Percentiles rank a stretch among this genome's conserved stretches.
phyloP scores from a whole-genome alignment of 352 stramenopile species.

The Saprolegnia parasitica region DNA sequence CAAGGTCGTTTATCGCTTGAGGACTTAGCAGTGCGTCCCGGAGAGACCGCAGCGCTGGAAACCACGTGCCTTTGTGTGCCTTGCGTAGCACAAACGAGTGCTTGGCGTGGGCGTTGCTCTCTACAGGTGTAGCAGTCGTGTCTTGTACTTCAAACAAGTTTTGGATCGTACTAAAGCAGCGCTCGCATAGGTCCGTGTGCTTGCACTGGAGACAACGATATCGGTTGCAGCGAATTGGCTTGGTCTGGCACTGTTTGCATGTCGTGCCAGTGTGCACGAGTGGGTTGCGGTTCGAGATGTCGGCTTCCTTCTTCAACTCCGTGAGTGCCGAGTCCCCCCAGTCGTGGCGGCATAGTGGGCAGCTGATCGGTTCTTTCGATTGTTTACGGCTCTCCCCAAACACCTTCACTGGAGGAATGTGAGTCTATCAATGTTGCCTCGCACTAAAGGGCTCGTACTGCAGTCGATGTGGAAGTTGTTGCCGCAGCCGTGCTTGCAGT shows the following conservation, averaged over 20 bases:
- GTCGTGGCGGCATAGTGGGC: slow-evolving; percentile 74
- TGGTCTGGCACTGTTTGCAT: slow-evolving; percentile 71
- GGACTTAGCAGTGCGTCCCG: slow-evolving; percentile 30
- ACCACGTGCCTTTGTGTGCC: slow-evolving; percentile 52
- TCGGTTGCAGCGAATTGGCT: slow-evolving; percentile 67
- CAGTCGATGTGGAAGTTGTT: slow-evolving; percentile 75
- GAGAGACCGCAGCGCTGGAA: slow-evolving; percentile 42
- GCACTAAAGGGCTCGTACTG: slow-evolving; percentile 35
- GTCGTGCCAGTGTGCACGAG: slow-evolving; percentile 64
- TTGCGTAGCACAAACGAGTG: slow-evolving; percentile 73
- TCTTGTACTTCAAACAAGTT: neutral
- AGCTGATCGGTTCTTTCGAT: slow-evolving; percentile 81
- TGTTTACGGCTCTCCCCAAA: slow-evolving; percentile 74
- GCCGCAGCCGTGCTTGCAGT: slow-evolving; percentile 66
- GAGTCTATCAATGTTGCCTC: neutral
- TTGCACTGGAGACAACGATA: slow-evolving; percentile 81
- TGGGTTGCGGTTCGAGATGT: slow-evolving; percentile 59
- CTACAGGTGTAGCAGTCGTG: slow-evolving; percentile 30
- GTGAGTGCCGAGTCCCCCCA: slow-evolving; percentile 65
- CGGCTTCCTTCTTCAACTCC: slow-evolving; percentile 63
- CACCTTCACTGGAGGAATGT: slow-evolving; percentile 53
- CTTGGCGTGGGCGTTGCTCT: slow-evolving; percentile 54
- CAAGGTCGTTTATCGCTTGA: slow-evolving; percentile 53
- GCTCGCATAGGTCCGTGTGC: slow-evolving; percentile 61
- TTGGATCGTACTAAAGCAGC: slow-evolving; percentile 58